These are phyloP conservation scores for Peronospora tabacina DNA, from an alignment of 352 stramenopile genomes.

Conservation along the genomic window DNA sequence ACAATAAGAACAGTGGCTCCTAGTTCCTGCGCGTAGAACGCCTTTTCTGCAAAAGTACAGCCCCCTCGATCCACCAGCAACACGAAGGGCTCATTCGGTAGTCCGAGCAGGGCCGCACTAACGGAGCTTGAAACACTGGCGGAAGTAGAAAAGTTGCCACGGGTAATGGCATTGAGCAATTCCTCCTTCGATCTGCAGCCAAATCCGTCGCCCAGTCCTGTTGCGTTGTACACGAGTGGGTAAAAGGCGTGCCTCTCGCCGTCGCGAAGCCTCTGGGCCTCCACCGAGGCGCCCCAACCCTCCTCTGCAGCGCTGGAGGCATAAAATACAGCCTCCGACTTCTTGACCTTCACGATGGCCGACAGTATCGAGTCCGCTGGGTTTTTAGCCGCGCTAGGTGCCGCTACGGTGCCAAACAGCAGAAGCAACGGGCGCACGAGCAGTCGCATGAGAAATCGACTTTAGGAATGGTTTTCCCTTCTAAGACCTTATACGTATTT, in stretches of 20 bases:
- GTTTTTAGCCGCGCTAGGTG: constrained; percentile 18
- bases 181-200: constrained; percentile 39
- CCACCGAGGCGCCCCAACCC: constrained; percentile 44
- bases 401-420: background rate
- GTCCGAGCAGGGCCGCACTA: constrained; percentile 11
- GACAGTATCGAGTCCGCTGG: constrained; percentile 35
- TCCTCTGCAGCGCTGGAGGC: constrained; percentile 42
- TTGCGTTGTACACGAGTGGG: constrained; percentile 42
- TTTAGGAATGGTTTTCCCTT: background rate
- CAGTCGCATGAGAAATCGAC: constrained; percentile 17
- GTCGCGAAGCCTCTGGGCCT: constrained; percentile 40
- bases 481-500: background rate
- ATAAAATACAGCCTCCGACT: constrained; percentile 47
- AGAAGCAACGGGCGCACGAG: constrained; percentile 14
- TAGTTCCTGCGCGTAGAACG: constrained; percentile 52
- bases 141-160: constrained; percentile 5
- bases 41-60: constrained; percentile 76
- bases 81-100: constrained; percentile 40
- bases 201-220: constrained; percentile 35
- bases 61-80: constrained; percentile 62
- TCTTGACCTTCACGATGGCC: constrained; percentile 51
- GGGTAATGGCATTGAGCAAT: constrained; percentile 22
- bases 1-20: constrained; percentile 64
- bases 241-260: constrained; percentile 40
- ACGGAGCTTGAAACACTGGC: constrained; percentile 8